These are phyloP conservation scores for Leccinum uliginosum DNA, from an alignment of 768 basidiomycete species.

Conservation along the genomic window DNA sequence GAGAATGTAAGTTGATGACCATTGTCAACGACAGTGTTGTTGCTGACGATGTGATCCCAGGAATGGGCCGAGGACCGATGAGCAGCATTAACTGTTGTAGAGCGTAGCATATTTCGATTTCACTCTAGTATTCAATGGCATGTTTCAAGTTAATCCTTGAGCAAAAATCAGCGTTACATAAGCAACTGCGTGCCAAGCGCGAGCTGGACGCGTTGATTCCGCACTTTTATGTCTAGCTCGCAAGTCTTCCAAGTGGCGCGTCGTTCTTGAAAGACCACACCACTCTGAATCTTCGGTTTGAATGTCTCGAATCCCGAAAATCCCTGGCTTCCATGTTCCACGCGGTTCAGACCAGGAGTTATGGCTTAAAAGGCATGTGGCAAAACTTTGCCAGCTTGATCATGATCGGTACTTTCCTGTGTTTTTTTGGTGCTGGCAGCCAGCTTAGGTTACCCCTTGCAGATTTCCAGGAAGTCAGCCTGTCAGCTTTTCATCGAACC, in stretches of 20 bases:
- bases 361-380: constrained; percentile 67
- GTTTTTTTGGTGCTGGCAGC: constrained; percentile 1
- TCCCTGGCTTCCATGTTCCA: constrained; percentile 59
- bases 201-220: constrained; percentile 1
- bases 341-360: constrained; percentile 53
- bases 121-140: constrained; percentile 19
- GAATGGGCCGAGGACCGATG: constrained; percentile 95
- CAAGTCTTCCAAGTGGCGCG: neutral
- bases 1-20: constrained; percentile 73
- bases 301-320: constrained; percentile 62
- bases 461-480: constrained; percentile 95
- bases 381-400: constrained; percentile 58
- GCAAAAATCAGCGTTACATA: constrained; percentile 16
- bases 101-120: constrained; percentile 21
- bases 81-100: constrained; percentile 25
- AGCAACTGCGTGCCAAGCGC: constrained; percentile 6
- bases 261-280: neutral
- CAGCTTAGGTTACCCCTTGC: constrained; percentile 30
- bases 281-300: neutral
- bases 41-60: constrained; percentile 35
- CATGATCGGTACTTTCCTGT: constrained; percentile 50
- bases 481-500: constrained; percentile 74
- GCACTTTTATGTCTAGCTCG: neutral
- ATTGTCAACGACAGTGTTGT: constrained; percentile 5
- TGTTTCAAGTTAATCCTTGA: constrained; percentile 18